Evolutionary conservation across 2,329 filamentous ascomycete genomes (phyloP).

Genomic region (Fusarium guadeloupense): DNA sequence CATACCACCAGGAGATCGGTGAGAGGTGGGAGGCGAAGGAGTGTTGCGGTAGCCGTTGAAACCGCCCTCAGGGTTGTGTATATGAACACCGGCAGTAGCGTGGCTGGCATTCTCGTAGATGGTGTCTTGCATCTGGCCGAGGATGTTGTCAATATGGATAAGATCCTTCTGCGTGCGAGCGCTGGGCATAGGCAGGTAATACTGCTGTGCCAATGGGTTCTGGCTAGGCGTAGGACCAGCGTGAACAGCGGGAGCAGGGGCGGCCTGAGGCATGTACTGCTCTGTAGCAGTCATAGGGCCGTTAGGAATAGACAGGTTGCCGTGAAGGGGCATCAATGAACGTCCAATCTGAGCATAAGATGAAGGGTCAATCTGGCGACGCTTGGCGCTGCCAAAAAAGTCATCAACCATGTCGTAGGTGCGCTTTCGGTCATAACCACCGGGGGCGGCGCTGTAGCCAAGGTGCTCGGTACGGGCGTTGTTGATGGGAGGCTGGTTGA

Average conservation of each 20-base stretch:
- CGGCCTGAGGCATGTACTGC: slow-evolving; percentile 63
- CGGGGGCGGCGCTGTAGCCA: slow-evolving; percentile 63
- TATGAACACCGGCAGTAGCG: slow-evolving; percentile 80
- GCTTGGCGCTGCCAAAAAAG: slow-evolving; percentile 93
- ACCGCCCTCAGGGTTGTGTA: slow-evolving; percentile 75
- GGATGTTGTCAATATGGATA: slow-evolving; percentile 90
- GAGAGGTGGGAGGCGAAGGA: slow-evolving; percentile 59
- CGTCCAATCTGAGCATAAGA: slow-evolving; percentile 94
- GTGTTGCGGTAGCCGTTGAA: slow-evolving; percentile 67
- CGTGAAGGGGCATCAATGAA: slow-evolving; percentile 83
- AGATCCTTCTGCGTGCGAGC: slow-evolving; percentile 93
- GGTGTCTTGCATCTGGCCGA: slow-evolving; percentile 95
- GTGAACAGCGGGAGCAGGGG: slow-evolving; percentile 58
- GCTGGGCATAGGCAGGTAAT: slow-evolving; percentile 85
- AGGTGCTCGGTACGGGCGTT: slow-evolving; percentile 67
- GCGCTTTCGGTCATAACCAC: slow-evolving; percentile 79
- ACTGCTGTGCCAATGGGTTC: slow-evolving; percentile 72
- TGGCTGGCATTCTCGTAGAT: slow-evolving; percentile 93
- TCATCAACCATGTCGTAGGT: slow-evolving; percentile 90
- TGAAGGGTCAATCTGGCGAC: slow-evolving; percentile 85
- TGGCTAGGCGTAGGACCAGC: slow-evolving; percentile 69
- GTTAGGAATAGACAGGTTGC: slow-evolving; percentile 70
- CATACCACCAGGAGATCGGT: slow-evolving; percentile 49
- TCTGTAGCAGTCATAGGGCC: slow-evolving; percentile 55
- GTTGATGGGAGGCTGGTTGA: slow-evolving; percentile 70